These are phyloP conservation scores for Tulasnella sp. DNA, from an alignment of 768 basidiomycete genomes.

Conservation along the genomic window DNA sequence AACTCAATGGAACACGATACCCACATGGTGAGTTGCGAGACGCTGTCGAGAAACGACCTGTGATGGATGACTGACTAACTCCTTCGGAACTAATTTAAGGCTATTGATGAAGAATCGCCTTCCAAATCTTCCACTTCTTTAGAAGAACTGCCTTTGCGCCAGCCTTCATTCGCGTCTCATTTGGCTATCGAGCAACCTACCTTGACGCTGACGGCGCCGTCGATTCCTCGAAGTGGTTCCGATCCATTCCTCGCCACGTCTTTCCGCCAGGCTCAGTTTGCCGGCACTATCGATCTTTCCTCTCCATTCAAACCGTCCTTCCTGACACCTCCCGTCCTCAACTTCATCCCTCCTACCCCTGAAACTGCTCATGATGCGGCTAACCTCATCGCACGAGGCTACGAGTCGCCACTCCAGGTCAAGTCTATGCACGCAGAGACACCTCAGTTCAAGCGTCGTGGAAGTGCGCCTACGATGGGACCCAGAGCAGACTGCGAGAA, in stretches of 20 bases:
- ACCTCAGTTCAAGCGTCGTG: slow-evolving; percentile 30
- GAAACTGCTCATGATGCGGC: not conserved
- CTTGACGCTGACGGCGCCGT: not conserved
- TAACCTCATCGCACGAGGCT: not conserved
- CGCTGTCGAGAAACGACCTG: not conserved
- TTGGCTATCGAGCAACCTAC: not conserved
- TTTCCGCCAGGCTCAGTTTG: not conserved
- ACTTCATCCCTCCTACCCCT: slow-evolving; percentile 24
- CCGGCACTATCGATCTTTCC: not conserved
- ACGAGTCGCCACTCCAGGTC: not conserved
- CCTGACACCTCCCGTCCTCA: slow-evolving; percentile 11
- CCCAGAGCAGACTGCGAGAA: slow-evolving; percentile 66
- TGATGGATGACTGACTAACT: not conserved
- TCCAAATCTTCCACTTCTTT: not conserved
- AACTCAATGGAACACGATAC: not conserved
- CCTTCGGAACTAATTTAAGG: not conserved
- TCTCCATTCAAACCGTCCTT: not conserved
- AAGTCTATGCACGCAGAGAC: not conserved
- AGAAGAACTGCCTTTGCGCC: not conserved
- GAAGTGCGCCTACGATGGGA: slow-evolving; percentile 59
- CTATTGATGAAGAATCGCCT: not conserved
- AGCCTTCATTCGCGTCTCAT: not conserved
- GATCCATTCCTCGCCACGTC: slow-evolving; percentile 27
- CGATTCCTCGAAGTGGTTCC: not conserved
- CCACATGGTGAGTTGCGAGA: not conserved